Conservation (phyloP, 2,329 filamentous ascomycete species). For the Xylariaceae sp. region DNA sequence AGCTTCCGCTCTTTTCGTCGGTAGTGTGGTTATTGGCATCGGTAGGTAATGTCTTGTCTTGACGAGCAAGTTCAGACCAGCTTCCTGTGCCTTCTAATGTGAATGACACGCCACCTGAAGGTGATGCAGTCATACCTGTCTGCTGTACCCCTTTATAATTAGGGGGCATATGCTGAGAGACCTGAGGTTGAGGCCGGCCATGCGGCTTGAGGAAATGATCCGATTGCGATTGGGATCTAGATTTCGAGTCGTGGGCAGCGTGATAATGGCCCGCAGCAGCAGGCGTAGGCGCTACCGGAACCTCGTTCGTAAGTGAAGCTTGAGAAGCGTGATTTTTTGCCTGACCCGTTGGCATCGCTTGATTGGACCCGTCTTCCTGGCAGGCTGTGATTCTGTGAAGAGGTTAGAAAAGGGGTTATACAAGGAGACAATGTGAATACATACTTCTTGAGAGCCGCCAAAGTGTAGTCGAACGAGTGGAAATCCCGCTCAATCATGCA, state of each 20-base stretch:
- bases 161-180: conserved; percentile 35
- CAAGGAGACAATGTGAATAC: not conserved
- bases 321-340: conserved; percentile 33
- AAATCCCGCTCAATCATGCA: conserved; percentile 92
- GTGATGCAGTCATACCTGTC: conserved; percentile 63
- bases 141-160: conserved; percentile 44
- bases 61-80: conserved; percentile 86
- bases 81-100: conserved; percentile 83
- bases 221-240: conserved; percentile 10
- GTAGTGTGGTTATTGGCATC: conserved; percentile 52
- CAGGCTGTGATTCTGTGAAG: conserved; percentile 34
- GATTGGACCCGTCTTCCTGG: conserved; percentile 24
- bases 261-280: conserved; percentile 24
- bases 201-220: conserved; percentile 10
- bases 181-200: conserved; percentile 18
- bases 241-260: conserved; percentile 13
- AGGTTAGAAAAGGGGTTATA: conserved; percentile 6
- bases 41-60: conserved; percentile 67
- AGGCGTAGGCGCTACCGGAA: conserved; percentile 35
- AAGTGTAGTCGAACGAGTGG: conserved; percentile 90
- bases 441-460: conserved; percentile 69
- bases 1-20: conserved; percentile 49
- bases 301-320: conserved; percentile 49
- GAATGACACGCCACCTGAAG: conserved; percentile 81
- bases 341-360: conserved; percentile 18